Percentiles rank a stretch among this genome's conserved stretches.
Conservation (phyloP, 371 early-diverging fungal species). For the Parasitella parasitica region DNA sequence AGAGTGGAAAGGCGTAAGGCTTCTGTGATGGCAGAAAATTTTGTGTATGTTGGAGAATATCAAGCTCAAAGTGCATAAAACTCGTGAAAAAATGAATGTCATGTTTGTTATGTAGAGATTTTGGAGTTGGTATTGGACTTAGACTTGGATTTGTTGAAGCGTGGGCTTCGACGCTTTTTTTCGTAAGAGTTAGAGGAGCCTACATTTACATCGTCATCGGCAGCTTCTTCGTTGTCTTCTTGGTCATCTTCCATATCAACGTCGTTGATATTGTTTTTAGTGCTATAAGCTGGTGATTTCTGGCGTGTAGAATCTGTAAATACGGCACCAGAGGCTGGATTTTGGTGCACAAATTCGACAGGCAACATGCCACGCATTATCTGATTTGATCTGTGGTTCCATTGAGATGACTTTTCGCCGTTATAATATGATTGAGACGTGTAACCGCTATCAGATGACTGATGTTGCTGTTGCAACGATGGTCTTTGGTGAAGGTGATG, state of each 20-base stretch:
- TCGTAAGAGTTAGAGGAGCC: not conserved
- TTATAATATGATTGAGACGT: slow-evolving; percentile 2
- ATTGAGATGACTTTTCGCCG: not conserved
- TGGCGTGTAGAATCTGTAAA: not conserved
- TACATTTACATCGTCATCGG: not conserved
- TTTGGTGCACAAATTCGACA: slow-evolving; percentile 16
- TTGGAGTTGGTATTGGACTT: not conserved
- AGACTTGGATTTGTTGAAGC: not conserved
- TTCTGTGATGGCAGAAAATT: no score
- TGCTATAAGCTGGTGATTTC: not conserved
- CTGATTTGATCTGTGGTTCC: slow-evolving; percentile 17
- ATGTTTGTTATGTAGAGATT: not conserved
- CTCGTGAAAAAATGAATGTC: not conserved
- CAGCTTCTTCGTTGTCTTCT: not conserved
- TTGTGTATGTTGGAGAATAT: no score
- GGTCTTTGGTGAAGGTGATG: not conserved
- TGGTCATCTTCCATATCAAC: not conserved
- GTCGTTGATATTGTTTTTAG: not conserved
- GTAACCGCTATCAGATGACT: slow-evolving; percentile 18
- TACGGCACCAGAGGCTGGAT: not conserved
- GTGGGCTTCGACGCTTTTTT: slow-evolving; percentile 4
- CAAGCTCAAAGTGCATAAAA: no score
- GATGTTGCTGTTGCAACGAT: not conserved
- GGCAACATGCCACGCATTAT: slow-evolving; percentile 27
- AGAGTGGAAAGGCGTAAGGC: no score